A percentile compares a stretch with the other conserved stretches of the same genome.
These are phyloP conservation scores for Phoma herbarum DNA, from an alignment of 2,329 filamentous ascomycete genomes.

Conservation along the genomic window DNA sequence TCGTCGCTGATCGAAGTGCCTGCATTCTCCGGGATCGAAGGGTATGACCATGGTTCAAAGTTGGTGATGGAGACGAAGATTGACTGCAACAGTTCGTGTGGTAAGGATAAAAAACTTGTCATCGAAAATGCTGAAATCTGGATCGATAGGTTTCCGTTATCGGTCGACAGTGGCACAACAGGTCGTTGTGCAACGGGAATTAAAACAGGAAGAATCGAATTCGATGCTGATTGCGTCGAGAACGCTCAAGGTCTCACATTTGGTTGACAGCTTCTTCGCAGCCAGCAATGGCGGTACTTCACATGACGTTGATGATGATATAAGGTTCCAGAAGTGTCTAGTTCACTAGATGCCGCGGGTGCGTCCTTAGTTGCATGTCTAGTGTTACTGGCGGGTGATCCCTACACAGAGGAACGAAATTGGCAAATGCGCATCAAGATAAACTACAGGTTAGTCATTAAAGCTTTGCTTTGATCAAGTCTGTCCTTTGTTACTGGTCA, in stretches of 20 bases:
- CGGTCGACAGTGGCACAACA: neutral
- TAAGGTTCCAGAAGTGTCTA: conserved; percentile 4
- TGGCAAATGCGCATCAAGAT: neutral
- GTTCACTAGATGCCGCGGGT: conserved; percentile 11
- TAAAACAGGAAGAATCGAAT: neutral
- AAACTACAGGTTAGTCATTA: too few relatives aligned
- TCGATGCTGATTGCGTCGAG: neutral
- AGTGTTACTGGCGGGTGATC: neutral
- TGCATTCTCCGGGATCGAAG: neutral
- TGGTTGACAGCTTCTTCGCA: neutral
- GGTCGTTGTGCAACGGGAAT: neutral
- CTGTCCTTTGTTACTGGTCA: neutral
- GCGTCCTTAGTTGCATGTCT: conserved; percentile 4
- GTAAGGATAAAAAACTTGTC: neutral
- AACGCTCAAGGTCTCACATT: neutral
- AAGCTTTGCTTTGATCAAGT: neutral
- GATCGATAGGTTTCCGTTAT: neutral
- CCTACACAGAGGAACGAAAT: neutral
- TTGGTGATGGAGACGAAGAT: neutral
- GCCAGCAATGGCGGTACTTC: neutral
- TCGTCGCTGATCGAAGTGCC: neutral
- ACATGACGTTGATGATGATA: conserved; percentile 21
- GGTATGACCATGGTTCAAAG: conserved; percentile 4
- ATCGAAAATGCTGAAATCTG: neutral
- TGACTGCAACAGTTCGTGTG: conserved; percentile 1